Evolutionary conservation across 306 rosid species (phyloP), one percentile per base, ranked within the genome.

Genomic region (Prunus fruticosa): DNA sequence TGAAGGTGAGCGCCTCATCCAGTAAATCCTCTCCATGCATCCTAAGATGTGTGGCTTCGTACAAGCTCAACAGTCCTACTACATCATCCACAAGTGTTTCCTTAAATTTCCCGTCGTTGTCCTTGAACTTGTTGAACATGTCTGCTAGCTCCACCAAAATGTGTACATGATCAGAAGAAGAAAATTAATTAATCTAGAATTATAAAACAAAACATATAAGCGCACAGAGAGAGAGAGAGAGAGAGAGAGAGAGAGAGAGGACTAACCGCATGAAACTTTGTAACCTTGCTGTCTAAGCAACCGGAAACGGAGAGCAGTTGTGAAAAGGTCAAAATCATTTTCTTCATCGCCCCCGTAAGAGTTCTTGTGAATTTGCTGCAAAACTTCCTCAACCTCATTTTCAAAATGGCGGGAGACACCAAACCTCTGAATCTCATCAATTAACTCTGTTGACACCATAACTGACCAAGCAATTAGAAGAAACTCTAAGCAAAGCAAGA

Each of bases 201-300:
- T 54, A 54, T 5, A n/a, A 16, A 2, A 54, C 2, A 2, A 54
- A 18, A 2, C 34, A 32, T 53, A n/a, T n/a, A 10, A 19, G 22
- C 6, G 4, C 1, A 8, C 6, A n/a, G 27, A 25, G 27, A 23
- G 25, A 25, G 27, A 25, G 27, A 25, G 27, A 25, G 8, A 53
- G 23, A n/a, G 20, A 2, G 22, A 45, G 10, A 8, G 12, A 45
- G 50, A 45, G 50, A 11, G 50, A 45, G 50, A 45, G 60, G 16
- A 27, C 65, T 30, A 12, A 87, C 86, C 71, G 13, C 72, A 30
- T 19, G 86, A 67, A 75, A 80, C 28, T 1, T 13, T 23, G 62
- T 67, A 54, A 23, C 87, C 87, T 2, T 83, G 82, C 72, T 85
- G 88, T 30, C 92, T 77, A 34, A 88, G 14, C 67, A 88, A 20